A percentile compares a stretch with the other conserved stretches of the same genome.
Conservation (phyloP, 352 stramenopile species). For the Phytopythium delawarense region DNA sequence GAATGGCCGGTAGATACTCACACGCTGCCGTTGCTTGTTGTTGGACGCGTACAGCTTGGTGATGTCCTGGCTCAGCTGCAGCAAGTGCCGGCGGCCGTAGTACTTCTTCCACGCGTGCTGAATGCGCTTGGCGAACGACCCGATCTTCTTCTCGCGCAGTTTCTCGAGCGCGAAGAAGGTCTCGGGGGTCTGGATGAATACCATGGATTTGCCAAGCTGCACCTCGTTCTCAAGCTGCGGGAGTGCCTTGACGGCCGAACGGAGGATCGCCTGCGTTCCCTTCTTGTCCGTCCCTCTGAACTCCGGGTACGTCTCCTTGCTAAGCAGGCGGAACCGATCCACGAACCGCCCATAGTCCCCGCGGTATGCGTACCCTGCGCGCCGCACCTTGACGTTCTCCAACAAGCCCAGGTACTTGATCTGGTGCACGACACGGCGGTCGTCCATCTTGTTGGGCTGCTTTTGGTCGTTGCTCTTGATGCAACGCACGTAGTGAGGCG, state of each 20-base stretch:
- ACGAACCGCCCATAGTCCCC: slow-evolving; percentile 86
- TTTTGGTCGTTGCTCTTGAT: slow-evolving; percentile 93
- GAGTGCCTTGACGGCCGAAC: slow-evolving; percentile 62
- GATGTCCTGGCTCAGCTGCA: slow-evolving; percentile 82
- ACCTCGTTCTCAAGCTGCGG: slow-evolving; percentile 77
- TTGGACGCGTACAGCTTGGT: slow-evolving; percentile 80
- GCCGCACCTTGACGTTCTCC: slow-evolving; percentile 87
- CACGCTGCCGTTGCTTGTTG: slow-evolving; percentile 77
- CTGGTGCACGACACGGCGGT: slow-evolving; percentile 81
- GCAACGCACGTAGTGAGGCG: slow-evolving; percentile 89
- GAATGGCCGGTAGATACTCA: slow-evolving; percentile 87
- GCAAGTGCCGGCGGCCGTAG: slow-evolving; percentile 68
- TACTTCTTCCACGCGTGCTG: slow-evolving; percentile 84
- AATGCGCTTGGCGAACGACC: slow-evolving; percentile 73
- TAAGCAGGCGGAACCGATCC: slow-evolving; percentile 78
- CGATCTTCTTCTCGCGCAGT: slow-evolving; percentile 76
- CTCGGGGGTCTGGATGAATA: slow-evolving; percentile 90
- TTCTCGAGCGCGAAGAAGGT: slow-evolving; percentile 90
- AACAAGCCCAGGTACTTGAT: slow-evolving; percentile 87
- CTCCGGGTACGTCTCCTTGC: slow-evolving; percentile 79
- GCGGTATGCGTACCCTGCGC: slow-evolving; percentile 80
- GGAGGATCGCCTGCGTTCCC: slow-evolving; percentile 76
- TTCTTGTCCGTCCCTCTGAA: slow-evolving; percentile 82
- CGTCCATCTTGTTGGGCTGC: slow-evolving; percentile 78
- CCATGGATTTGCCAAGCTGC: slow-evolving; percentile 88